phyloP scores from a whole-genome alignment of 1,139 yeast species.

The Yueomyces sp. region DNA sequence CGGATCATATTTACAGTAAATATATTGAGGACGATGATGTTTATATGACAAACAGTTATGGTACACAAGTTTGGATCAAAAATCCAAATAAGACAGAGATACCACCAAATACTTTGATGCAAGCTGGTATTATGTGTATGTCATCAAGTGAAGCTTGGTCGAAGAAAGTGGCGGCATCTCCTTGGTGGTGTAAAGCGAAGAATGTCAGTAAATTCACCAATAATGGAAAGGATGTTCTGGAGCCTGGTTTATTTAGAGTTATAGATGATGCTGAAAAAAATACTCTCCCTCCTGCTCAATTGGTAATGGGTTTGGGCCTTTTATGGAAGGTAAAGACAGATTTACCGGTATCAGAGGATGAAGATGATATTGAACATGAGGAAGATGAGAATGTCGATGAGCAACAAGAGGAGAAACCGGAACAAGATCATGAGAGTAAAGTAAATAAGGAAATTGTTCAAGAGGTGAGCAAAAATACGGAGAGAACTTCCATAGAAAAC shows the following conservation, averaged over 20 bases:
- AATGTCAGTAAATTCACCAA: constrained; percentile 55
- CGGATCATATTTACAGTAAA: constrained; percentile 70
- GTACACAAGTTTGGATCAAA: constrained; percentile 62
- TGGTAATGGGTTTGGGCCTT: constrained; percentile 84
- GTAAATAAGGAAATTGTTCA: constrained; percentile 1
- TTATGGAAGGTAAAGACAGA: constrained; percentile 45
- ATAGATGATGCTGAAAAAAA: constrained; percentile 42
- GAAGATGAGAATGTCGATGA: constrained; percentile 6
- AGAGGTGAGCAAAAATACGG: constrained; percentile 2
- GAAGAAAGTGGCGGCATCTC: constrained; percentile 61
- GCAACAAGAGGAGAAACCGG: constrained; percentile 1
- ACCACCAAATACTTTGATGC: constrained; percentile 79
- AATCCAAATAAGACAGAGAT: constrained; percentile 41
- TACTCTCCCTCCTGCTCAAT: constrained; percentile 65
- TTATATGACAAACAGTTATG: constrained; percentile 67
- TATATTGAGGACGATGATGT: constrained; percentile 63
- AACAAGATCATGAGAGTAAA: not conserved
- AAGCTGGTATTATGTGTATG: constrained; percentile 78
- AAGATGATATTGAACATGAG: constrained; percentile 13
- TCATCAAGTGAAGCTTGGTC: constrained; percentile 89
- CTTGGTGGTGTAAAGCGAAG: constrained; percentile 67
- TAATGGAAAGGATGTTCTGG: constrained; percentile 48
- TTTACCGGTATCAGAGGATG: constrained; percentile 8
- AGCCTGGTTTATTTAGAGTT: constrained; percentile 50
- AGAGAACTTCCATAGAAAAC: not conserved